Evolutionary conservation across 129 eudicot species (phyloP), one percentile per base, ranked within the genome.

Genomic region (Mikania micrantha): DNA sequence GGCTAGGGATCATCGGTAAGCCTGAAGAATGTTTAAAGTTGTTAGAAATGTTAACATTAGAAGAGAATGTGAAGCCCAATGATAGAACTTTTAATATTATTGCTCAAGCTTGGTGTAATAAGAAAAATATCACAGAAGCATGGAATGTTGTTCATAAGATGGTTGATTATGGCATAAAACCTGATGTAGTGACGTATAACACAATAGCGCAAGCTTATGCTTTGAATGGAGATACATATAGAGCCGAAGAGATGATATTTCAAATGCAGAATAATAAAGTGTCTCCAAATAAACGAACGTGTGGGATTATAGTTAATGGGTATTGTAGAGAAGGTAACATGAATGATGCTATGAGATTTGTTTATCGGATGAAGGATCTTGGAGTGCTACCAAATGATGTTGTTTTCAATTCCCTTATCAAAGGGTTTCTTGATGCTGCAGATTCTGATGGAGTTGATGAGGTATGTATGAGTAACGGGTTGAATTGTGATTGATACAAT

Each of bases 131-230:
- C 0, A 32, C 19, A 48, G 90, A 86, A 84, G 95, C 96, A 9
- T 93, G 95, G 96, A 81, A 83, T 67, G 87, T 89, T 59, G 87
- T 89, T 8, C 57, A 84, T 41, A 79, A 70, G 56, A 93, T 93
- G 99, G 73, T 81, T 69, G 84, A 59, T 25, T 81, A 78, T 45
- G 96, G 99, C 42, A 64, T 93, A 66, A 85, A 75, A 44, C 96
- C 96, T 45, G 92, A 88, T 86, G 95, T 74, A 53, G 92, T 93
- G 60, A 93, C 96, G 0, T 93, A 72, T 40, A 93, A 93, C 64
- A 93, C 95, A n/a, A 76, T 93, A n/a, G 98, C 90, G 62, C 79
- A 82, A 74, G 98, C 95, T 24, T 93, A 93, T 83, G 88, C 95
- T 64, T 67, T 82, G 79, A 83, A 60, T 64, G 87, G 88, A 69